Conservation (phyloP, 306 rosid genomes). For the Ochetophila trinervis region DNA sequence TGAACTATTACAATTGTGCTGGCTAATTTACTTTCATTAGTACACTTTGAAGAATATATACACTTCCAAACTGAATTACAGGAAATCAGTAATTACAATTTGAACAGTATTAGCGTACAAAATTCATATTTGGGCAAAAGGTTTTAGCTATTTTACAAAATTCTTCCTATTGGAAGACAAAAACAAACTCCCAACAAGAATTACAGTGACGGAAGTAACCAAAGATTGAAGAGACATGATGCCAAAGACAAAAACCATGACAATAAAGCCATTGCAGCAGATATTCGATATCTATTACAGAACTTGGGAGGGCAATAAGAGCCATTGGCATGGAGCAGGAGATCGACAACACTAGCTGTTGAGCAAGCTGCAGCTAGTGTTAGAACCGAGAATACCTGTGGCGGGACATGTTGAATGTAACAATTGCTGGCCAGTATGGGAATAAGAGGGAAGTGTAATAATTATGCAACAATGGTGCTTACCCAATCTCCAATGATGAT, state of each 20-base stretch:
- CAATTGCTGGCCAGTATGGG: background rate
- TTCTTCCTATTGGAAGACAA: background rate
- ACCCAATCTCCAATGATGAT: slow-evolving; percentile 83
- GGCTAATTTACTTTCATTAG: too few relatives aligned
- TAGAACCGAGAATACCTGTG: slow-evolving; percentile 63
- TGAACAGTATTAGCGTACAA: slow-evolving; percentile 8
- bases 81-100: background rate
- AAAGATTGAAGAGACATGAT: slow-evolving; percentile 70
- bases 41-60: slow-evolving; percentile 1
- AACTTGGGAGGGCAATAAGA: slow-evolving; percentile 50
- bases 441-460: slow-evolving; percentile 1
- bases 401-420: slow-evolving; percentile 12
- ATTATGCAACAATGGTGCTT: slow-evolving; percentile 17
- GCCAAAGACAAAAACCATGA: slow-evolving; percentile 64
- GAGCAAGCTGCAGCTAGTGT: slow-evolving; percentile 81
- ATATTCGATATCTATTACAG: slow-evolving; percentile 59
- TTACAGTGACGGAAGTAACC: slow-evolving; percentile 70
- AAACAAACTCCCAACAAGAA: slow-evolving; percentile 10
- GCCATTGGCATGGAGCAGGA: slow-evolving; percentile 44
- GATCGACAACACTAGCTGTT: slow-evolving; percentile 68
- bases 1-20: too few relatives aligned
- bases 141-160: background rate
- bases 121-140: background rate
- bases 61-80: slow-evolving; percentile 1
- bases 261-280: slow-evolving; percentile 74